Evolutionary conservation across 768 basidiomycete species (phyloP).

Genomic region (Amanita muscaria): DNA sequence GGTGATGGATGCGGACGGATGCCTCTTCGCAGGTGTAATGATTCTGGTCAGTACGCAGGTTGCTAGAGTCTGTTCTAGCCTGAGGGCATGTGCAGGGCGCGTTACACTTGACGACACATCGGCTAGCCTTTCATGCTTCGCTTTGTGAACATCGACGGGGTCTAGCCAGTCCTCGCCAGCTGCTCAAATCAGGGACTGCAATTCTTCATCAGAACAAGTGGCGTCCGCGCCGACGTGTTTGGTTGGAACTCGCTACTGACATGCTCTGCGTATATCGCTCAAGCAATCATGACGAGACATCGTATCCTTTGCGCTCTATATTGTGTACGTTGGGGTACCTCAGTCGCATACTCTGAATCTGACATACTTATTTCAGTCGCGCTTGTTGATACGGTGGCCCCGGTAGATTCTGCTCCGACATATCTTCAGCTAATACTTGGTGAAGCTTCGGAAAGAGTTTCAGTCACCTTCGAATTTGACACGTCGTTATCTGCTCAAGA

Average conservation of each 20-base stretch:
- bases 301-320: slow-evolving; percentile 44
- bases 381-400: slow-evolving; percentile 34
- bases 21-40: slow-evolving; percentile 38
- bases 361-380: slow-evolving; percentile 14
- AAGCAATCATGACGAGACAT: slow-evolving; percentile 42
- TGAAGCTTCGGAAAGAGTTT: slow-evolving; percentile 15
- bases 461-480: slow-evolving; percentile 40
- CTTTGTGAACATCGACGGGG: slow-evolving; percentile 38
- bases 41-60: slow-evolving; percentile 31
- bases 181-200: slow-evolving; percentile 44
- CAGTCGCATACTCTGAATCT: no score
- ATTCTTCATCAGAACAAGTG: slow-evolving; percentile 36
- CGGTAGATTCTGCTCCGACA: slow-evolving; percentile 36
- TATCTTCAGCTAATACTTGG: slow-evolving; percentile 30
- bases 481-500: slow-evolving; percentile 44
- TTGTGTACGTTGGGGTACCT: slow-evolving; percentile 31
- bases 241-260: slow-evolving; percentile 55
- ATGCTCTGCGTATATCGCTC: slow-evolving; percentile 52
- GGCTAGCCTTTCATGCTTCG: slow-evolving; percentile 57
- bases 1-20: slow-evolving; percentile 44
- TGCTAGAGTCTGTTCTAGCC: not conserved
- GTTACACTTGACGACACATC: slow-evolving; percentile 57
- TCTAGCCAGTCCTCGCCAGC: slow-evolving; percentile 19
- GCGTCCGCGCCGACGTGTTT: slow-evolving; percentile 40
- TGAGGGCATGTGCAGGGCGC: slow-evolving; percentile 33